phyloP scores from a whole-genome alignment of 1,284 basidiomycete genomes.

The Exobasidium rhododendri region DNA sequence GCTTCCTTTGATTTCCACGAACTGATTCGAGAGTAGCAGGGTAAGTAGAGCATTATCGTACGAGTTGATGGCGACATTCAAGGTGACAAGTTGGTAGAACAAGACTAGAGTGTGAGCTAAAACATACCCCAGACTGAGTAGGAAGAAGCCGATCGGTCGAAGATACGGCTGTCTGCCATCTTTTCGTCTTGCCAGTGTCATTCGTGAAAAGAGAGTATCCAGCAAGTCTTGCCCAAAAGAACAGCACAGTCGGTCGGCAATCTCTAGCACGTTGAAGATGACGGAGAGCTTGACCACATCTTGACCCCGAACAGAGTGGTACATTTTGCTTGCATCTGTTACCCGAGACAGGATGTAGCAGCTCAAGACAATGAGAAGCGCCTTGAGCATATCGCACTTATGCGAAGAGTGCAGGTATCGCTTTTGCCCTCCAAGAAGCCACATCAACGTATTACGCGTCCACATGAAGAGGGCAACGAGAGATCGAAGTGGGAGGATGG shows the following conservation, averaged over 20 bases:
- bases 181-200: slow-evolving; percentile 68
- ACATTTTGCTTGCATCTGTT: slow-evolving; percentile 96
- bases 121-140: slow-evolving; percentile 77
- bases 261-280: slow-evolving; percentile 85
- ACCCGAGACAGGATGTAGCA: slow-evolving; percentile 73
- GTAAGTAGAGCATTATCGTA: slow-evolving; percentile 95
- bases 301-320: slow-evolving; percentile 97
- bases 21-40: slow-evolving; percentile 93
- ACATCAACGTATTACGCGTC: slow-evolving; percentile 30
- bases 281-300: slow-evolving; percentile 84
- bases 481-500: slow-evolving; percentile 84
- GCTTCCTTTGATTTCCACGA: slow-evolving; percentile 97
- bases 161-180: slow-evolving; percentile 60
- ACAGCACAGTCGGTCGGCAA: slow-evolving; percentile 88
- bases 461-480: slow-evolving; percentile 44
- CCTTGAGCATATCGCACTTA: slow-evolving; percentile 83
- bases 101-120: slow-evolving; percentile 81
- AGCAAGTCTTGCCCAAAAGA: slow-evolving; percentile 97
- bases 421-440: slow-evolving; percentile 33
- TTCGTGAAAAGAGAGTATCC: slow-evolving; percentile 90
- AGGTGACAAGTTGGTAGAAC: slow-evolving; percentile 89
- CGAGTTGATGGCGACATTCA: slow-evolving; percentile 97
- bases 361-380: slow-evolving; percentile 72
- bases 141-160: slow-evolving; percentile 79
- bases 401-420: slow-evolving; percentile 62